These are phyloP conservation scores for Earliella scabrosa DNA, from an alignment of 1,284 basidiomycete species.

Conservation along the genomic window DNA sequence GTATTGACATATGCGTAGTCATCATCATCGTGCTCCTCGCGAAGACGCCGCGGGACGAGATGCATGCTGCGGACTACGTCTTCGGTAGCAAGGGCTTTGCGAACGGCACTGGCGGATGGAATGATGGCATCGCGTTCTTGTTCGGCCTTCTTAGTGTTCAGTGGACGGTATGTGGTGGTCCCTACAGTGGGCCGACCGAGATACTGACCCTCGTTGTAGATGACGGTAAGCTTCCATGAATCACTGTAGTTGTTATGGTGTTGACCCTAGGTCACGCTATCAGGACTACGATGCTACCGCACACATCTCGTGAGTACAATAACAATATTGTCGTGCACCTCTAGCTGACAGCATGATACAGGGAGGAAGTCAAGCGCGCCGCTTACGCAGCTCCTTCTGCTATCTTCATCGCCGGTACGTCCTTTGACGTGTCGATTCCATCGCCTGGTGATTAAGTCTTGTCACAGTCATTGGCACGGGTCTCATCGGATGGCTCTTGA, in stretches of 20 bases:
- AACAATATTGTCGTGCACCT: not conserved
- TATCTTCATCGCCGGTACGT: slow-evolving; percentile 81
- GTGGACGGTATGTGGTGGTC: slow-evolving; percentile 81
- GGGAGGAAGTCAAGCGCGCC: slow-evolving; percentile 89
- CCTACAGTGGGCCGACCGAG: too few species aligned
- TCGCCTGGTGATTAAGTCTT: not conserved
- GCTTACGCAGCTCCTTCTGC: slow-evolving; percentile 84
- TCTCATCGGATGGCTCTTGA: slow-evolving; percentile 82
- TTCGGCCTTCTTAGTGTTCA: slow-evolving; percentile 90
- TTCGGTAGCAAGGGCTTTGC: slow-evolving; percentile 73
- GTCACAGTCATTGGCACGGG: slow-evolving; percentile 78
- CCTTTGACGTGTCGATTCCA: too few species aligned
- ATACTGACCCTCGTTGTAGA: too few species aligned
- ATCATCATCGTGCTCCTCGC: slow-evolving; percentile 88
- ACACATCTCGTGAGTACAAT: slow-evolving; percentile 77
- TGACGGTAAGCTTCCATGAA: slow-evolving; percentile 77
- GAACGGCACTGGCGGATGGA: slow-evolving; percentile 83
- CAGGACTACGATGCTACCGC: slow-evolving; percentile 78
- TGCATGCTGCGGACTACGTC: slow-evolving; percentile 81
- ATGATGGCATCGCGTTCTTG: slow-evolving; percentile 82
- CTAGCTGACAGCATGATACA: slow-evolving; percentile 28
- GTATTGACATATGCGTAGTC: slow-evolving; percentile 41
- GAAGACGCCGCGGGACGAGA: slow-evolving; percentile 75
- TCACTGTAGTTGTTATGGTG: slow-evolving; percentile 7
- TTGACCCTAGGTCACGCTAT: not conserved